Conservation (phyloP, 2,329 filamentous ascomycete species). For the Kalmusia sp. region DNA sequence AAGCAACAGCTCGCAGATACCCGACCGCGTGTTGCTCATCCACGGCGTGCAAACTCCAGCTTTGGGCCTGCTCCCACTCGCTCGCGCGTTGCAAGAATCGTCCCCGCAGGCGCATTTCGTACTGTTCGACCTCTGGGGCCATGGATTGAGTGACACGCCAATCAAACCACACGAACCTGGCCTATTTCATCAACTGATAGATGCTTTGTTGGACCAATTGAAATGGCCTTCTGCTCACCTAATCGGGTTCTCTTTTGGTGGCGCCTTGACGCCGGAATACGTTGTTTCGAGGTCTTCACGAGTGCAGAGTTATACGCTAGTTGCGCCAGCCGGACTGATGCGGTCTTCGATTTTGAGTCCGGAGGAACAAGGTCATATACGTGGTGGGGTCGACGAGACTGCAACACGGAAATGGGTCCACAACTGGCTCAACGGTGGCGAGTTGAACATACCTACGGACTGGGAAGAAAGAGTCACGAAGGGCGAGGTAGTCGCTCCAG, state of each 20-base stretch:
- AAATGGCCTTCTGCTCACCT: slow-evolving; percentile 54
- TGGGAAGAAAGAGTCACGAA: slow-evolving; percentile 53
- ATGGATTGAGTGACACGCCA: slow-evolving; percentile 60
- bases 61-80: slow-evolving; percentile 56
- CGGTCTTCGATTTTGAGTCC: slow-evolving; percentile 30
- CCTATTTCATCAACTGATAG: slow-evolving; percentile 54
- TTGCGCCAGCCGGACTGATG: slow-evolving; percentile 59
- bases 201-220: slow-evolving; percentile 49
- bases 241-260: slow-evolving; percentile 61
- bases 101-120: slow-evolving; percentile 51
- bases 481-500: slow-evolving; percentile 57
- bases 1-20: not conserved
- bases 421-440: slow-evolving; percentile 53
- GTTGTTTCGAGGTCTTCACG: slow-evolving; percentile 34
- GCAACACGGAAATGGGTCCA: slow-evolving; percentile 48
- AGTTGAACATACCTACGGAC: slow-evolving; percentile 50
- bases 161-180: slow-evolving; percentile 48
- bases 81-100: slow-evolving; percentile 39
- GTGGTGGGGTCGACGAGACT: slow-evolving; percentile 42
- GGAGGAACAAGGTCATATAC: slow-evolving; percentile 26
- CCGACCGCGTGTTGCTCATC: slow-evolving; percentile 51
- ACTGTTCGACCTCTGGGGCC: slow-evolving; percentile 61
- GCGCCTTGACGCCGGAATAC: slow-evolving; percentile 49
- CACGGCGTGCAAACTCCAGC: slow-evolving; percentile 62
- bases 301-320: slow-evolving; percentile 47